Conservation (phyloP, 1,284 basidiomycete genomes). For the Wallemia ichthyophaga region DNA sequence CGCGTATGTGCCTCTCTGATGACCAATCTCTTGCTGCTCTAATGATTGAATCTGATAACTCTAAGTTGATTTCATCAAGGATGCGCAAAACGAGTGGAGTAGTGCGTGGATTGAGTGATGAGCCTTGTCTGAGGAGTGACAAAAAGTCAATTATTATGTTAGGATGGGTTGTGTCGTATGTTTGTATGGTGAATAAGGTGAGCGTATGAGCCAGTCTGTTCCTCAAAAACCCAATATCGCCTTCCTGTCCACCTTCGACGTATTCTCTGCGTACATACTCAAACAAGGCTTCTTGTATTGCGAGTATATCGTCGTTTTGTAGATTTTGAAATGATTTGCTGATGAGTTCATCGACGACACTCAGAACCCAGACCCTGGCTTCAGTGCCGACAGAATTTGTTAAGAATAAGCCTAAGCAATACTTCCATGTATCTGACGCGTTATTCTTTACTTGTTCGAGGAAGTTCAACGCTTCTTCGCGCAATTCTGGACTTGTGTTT, state of each 20-base stretch:
- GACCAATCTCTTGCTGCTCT: constrained; percentile 47
- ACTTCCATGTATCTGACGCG: constrained; percentile 39
- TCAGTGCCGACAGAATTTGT: constrained; percentile 25
- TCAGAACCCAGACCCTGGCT: constrained; percentile 53
- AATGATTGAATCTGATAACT: constrained; percentile 70
- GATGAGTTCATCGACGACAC: constrained; percentile 56
- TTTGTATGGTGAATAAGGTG: constrained; percentile 70
- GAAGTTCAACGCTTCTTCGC: constrained; percentile 52
- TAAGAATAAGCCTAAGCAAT: constrained; percentile 41
- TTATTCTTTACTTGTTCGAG: constrained; percentile 42
- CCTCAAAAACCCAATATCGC: constrained; percentile 41
- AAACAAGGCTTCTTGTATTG: constrained; percentile 34
- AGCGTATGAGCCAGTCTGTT: constrained; percentile 98
- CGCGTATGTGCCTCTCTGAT: constrained; percentile 36
- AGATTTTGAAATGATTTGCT: constrained; percentile 1
- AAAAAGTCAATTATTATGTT: constrained; percentile 51
- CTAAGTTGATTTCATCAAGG: constrained; percentile 63
- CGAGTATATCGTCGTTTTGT: constrained; percentile 22
- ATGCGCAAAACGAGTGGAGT: constrained; percentile 61
- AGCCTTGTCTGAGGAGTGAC: constrained; percentile 29
- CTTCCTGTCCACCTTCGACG: constrained; percentile 40
- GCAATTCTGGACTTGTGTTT: constrained; percentile 24
- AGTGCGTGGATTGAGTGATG: constrained; percentile 41
- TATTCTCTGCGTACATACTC: constrained; percentile 51
- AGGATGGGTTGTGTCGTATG: constrained; percentile 56